Evolutionary conservation across 116 monocot genomes (phyloP).

Genomic region (Zostera marina): DNA sequence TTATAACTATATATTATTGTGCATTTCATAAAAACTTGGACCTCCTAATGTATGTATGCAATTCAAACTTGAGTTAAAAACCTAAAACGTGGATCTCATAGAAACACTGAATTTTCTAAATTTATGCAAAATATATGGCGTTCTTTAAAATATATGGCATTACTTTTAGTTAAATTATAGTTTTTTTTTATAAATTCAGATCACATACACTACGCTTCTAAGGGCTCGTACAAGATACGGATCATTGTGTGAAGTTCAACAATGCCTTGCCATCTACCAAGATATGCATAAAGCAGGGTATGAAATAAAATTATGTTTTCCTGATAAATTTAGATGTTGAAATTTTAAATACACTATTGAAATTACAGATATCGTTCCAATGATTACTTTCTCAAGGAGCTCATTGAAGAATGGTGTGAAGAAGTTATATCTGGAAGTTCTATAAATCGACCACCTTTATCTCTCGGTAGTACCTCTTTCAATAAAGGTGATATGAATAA

Average conservation of each 20-base stretch:
- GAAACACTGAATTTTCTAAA: too few species aligned
- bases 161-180: too few species aligned
- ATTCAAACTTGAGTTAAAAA: too few species aligned
- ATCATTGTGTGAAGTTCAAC: slow-evolving; percentile 70
- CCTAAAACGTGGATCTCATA: too few species aligned
- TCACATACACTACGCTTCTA: slow-evolving; percentile 83
- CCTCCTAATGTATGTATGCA: too few species aligned
- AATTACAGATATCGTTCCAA: slow-evolving; percentile 51
- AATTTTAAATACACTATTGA: background rate
- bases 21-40: too few species aligned
- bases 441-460: slow-evolving; percentile 5
- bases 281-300: slow-evolving; percentile 95
- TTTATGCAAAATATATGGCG: too few species aligned
- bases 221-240: slow-evolving; percentile 76
- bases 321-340: background rate
- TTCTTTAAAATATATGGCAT: too few species aligned
- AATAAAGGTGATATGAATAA: slow-evolving; percentile 10
- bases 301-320: slow-evolving; percentile 1
- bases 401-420: slow-evolving; percentile 96
- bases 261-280: slow-evolving; percentile 70
- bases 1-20: too few species aligned
- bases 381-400: slow-evolving; percentile 74
- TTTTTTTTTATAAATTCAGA: slow-evolving; percentile 25
- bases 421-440: slow-evolving; percentile 33
- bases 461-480: slow-evolving; percentile 1